Base-by-base conservation (phyloP, 805 yeast species). In the Ogataea zsoltii region DNA sequence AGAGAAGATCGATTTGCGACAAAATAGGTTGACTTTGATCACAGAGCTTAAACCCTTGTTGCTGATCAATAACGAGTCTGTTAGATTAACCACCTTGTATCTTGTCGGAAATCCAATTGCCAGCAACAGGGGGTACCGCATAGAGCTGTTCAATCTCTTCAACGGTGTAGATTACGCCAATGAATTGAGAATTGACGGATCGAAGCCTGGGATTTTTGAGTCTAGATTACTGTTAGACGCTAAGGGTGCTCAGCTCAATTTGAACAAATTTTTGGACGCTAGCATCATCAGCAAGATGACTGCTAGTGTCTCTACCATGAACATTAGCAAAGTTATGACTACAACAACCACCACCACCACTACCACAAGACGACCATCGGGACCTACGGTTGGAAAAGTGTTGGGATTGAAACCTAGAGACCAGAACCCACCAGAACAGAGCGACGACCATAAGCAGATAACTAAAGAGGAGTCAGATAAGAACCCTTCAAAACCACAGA, bases 171-270 rank as follows among this genome's bases (percentile, higher is more conserved):
- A 68, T 45, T 73, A 72, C 47, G 67, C 68, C 18, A 77, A 77
- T 50, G 56, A 57, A 7, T 56, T 80, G 47, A 76, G 75, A 52
- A 75, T 80, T 31, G 85, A 80, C 57, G 84, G 82, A 35, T 77
- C 83, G 3, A 61, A 75, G 42, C 85, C 85, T 0, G 84, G 85
- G 1, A 77, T 80, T 44, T 77, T 80, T 62, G 85, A 80, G 61
- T 70, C 77, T 16, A 75, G 84, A 26, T 57, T 79, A 54, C 61
- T 80, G 23, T 64, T 79, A 41, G 83, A 78, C 50, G 65, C 73
- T 2, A 79, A 75, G 49, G 66, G 68, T 18, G 76, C 82, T 1
- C 65, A 68, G 42, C 61, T 70, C 53, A 66, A 65, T 33, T 66
- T 76, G 43, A 72, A 72, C 46, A 71, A 68, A 44, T 76, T 65